Percentiles rank a stretch among this genome's conserved stretches.
Evolutionary conservation across 163 green algal species (phyloP).

Genomic region (Scenedesmus sp.): DNA sequence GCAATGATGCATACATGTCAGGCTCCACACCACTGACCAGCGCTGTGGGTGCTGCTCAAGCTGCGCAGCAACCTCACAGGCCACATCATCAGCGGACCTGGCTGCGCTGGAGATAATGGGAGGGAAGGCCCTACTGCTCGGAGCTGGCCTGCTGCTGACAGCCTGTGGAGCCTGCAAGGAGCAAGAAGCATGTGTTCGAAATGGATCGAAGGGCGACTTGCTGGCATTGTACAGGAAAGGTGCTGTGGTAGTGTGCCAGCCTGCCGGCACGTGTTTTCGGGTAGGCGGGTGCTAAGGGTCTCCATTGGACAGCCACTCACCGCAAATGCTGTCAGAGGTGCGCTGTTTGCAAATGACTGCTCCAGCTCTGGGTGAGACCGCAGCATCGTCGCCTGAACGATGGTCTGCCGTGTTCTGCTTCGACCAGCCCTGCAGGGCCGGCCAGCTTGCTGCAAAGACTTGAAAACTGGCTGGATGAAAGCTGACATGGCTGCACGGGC

Average conservation of each 20-base stretch:
- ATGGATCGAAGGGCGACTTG: neutral
- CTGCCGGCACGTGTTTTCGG: constrained; percentile 7
- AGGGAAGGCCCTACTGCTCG: neutral
- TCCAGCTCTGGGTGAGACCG: neutral
- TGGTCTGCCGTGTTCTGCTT: neutral
- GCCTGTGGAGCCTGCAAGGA: neutral
- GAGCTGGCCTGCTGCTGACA: neutral
- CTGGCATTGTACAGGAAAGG: neutral
- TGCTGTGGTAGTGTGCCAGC: neutral
- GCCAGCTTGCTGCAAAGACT: neutral
- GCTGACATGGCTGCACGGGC: neutral
- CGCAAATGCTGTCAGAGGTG: neutral
- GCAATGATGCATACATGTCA: constrained; percentile 48
- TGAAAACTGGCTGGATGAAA: neutral
- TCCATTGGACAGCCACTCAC: neutral
- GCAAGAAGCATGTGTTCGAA: neutral
- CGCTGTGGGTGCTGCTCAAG: constrained; percentile 39
- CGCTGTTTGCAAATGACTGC: neutral
- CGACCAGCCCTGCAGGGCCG: constrained; percentile 9
- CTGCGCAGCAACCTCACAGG: neutral
- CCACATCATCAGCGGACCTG: constrained; percentile 29
- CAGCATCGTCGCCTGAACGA: neutral
- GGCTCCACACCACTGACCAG: constrained; percentile 60
- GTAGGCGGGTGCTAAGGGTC: no score
- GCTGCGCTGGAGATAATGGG: neutral